phyloP scores from a whole-genome alignment of 2,329 filamentous ascomycete species.

The Coniochaeta hoffmannii region DNA sequence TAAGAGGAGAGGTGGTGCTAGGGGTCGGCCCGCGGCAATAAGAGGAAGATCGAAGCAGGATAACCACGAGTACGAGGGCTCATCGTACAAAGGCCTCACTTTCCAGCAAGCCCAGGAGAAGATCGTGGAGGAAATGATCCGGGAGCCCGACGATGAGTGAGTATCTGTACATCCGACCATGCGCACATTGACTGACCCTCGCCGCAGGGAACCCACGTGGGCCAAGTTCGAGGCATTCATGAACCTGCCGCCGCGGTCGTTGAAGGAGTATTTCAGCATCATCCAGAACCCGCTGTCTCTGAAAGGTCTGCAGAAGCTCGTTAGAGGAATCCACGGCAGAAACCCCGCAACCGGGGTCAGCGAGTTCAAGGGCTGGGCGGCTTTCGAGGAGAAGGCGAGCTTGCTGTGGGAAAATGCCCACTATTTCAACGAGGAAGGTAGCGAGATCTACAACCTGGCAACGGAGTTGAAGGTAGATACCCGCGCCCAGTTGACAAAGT shows the following conservation, averaged over 20 bases:
- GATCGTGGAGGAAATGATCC: constrained; percentile 68
- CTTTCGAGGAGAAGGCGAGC: constrained; percentile 72
- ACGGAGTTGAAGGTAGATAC: constrained; percentile 65
- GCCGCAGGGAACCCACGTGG: constrained; percentile 13
- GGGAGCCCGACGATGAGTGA: constrained; percentile 59
- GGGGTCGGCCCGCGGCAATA: no score
- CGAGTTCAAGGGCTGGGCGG: constrained; percentile 75
- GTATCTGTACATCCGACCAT: constrained; percentile 8
- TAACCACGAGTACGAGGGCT: constrained; percentile 46
- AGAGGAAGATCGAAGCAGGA: constrained; percentile 34
- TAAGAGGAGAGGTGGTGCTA: constrained; percentile 15
- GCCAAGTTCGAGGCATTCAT: constrained; percentile 62
- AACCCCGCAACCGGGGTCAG: constrained; percentile 53
- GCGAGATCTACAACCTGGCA: constrained; percentile 72
- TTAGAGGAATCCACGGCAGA: constrained; percentile 65
- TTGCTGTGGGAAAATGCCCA: constrained; percentile 83
- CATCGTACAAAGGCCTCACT: constrained; percentile 61
- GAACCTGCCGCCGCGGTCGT: constrained; percentile 64
- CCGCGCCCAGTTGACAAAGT: background rate
- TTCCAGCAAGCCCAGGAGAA: constrained; percentile 86
- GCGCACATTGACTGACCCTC: constrained; percentile 10
- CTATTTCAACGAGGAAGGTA: constrained; percentile 87
- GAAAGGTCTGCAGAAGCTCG: constrained; percentile 67
- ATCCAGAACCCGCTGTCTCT: constrained; percentile 77
- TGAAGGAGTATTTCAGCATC: constrained; percentile 81